Evolutionary conservation across 2,329 filamentous ascomycete species (phyloP).

Genomic region (Fusarium annulatum): DNA sequence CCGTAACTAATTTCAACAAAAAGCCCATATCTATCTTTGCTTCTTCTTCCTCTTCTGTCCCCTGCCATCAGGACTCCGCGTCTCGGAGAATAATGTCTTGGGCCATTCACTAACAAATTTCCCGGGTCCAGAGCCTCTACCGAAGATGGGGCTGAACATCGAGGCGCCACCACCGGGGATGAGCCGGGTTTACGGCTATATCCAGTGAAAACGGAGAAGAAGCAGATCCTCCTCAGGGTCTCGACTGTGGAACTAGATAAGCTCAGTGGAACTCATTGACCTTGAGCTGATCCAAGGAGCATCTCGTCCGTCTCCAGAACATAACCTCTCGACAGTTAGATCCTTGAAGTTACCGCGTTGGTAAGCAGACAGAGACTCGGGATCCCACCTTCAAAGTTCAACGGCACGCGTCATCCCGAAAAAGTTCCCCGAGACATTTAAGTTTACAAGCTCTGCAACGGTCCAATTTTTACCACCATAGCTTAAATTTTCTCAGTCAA

Average conservation of each 20-base stretch:
- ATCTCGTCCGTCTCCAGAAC: background rate
- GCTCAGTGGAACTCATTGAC: slow-evolving; percentile 13
- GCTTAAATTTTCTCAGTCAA: background rate
- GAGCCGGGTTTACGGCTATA: background rate
- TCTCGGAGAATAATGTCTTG: background rate
- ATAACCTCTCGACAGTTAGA: background rate
- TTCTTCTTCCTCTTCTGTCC: background rate
- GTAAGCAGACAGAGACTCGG: background rate
- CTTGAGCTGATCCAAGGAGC: background rate
- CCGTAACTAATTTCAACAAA: no score
- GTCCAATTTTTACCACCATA: background rate
- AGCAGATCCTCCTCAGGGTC: slow-evolving; percentile 6
- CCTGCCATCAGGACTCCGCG: background rate
- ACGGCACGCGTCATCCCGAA: background rate
- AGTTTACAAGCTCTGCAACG: background rate
- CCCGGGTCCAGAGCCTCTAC: background rate
- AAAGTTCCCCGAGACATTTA: background rate
- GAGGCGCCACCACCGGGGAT: background rate
- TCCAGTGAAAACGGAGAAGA: background rate
- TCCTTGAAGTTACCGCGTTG: background rate
- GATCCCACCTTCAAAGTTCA: background rate
- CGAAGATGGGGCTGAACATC: background rate
- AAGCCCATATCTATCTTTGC: fast-evolving
- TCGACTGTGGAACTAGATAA: slow-evolving; percentile 22
- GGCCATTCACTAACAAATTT: background rate